phyloP scores from a whole-genome alignment of 2,329 filamentous ascomycete species.

The Escovopsis weberi region DNA sequence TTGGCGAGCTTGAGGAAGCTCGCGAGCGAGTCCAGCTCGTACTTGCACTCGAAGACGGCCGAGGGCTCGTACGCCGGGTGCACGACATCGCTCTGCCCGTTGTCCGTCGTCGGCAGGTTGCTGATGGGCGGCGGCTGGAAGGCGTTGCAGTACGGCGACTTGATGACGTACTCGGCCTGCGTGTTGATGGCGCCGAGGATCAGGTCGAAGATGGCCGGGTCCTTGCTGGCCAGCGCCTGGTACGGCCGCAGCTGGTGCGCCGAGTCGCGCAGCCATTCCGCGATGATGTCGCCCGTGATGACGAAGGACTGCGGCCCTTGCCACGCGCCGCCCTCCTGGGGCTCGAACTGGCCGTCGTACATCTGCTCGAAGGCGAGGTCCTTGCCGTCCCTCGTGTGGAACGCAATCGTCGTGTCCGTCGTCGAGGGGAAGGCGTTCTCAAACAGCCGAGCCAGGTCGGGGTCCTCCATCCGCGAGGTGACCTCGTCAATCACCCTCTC shows the following conservation, averaged over 20 bases:
- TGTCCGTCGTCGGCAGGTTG: constrained; percentile 53
- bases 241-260: constrained; percentile 91
- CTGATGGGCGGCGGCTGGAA: constrained; percentile 90
- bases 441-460: constrained; percentile 81
- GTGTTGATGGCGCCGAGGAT: constrained; percentile 93
- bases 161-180: constrained; percentile 86
- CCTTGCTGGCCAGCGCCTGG: constrained; percentile 68
- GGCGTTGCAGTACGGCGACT: constrained; percentile 93
- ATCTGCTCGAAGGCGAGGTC: constrained; percentile 23
- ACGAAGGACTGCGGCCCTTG: constrained; percentile 81
- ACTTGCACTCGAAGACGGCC: constrained; percentile 95
- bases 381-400: constrained; percentile 55
- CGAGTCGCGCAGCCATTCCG: constrained; percentile 83
- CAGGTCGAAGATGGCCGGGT: constrained; percentile 61
- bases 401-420: constrained; percentile 77
- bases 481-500: constrained; percentile 79
- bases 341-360: constrained; percentile 9
- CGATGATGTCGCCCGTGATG: constrained; percentile 85
- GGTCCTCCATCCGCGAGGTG: constrained; percentile 64
- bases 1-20: constrained; percentile 79
- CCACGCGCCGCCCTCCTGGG: constrained; percentile 49
- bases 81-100: constrained; percentile 71
- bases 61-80: constrained; percentile 75
- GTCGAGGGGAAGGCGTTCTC: constrained; percentile 85
- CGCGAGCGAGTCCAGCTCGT: constrained; percentile 89